Conservation (phyloP, 2,329 filamentous ascomycete genomes). For the Fonsecaea pedrosoi region DNA sequence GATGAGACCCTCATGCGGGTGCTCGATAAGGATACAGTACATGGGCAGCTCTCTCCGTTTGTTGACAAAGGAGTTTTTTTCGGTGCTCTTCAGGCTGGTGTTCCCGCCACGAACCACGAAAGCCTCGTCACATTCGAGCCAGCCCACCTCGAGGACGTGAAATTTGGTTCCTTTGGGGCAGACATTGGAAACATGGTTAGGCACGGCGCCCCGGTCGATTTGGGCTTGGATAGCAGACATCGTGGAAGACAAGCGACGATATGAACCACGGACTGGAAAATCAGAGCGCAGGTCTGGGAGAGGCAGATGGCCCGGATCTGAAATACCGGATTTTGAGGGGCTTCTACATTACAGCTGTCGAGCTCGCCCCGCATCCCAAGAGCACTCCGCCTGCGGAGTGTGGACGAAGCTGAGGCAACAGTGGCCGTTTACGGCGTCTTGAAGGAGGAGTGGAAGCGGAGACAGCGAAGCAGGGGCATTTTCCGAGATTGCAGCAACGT, state of each 20-base stretch:
- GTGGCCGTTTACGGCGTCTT: constrained; percentile 2
- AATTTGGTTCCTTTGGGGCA: constrained; percentile 40
- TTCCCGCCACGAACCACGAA: constrained; percentile 39
- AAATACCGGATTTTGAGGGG: constrained; percentile 23
- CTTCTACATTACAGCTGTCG: constrained; percentile 8
- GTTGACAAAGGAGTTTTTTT: constrained; percentile 59
- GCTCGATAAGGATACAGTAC: constrained; percentile 57
- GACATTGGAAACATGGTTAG: constrained; percentile 38
- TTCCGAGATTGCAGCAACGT: constrained; percentile 23
- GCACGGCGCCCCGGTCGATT: constrained; percentile 37
- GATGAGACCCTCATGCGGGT: constrained; percentile 40
- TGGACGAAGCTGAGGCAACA: constrained; percentile 8
- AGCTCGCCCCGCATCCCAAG: constrained; percentile 12
- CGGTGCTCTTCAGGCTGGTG: constrained; percentile 35
- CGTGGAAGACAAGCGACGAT: neutral
- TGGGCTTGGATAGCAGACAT: constrained; percentile 39
- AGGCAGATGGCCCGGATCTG: neutral
- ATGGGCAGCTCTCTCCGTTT: constrained; percentile 81
- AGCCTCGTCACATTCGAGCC: constrained; percentile 39
- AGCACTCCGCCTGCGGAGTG: constrained; percentile 18
- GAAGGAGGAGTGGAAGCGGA: constrained; percentile 9
- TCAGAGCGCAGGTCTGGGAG: neutral
- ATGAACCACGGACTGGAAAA: constrained; percentile 5
- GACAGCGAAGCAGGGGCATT: constrained; percentile 2
- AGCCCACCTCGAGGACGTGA: constrained; percentile 38